A percentile compares a stretch with the other conserved stretches of the same genome.
phyloP scores from a whole-genome alignment of 1,284 basidiomycete species.

The Tremellales sp. region DNA sequence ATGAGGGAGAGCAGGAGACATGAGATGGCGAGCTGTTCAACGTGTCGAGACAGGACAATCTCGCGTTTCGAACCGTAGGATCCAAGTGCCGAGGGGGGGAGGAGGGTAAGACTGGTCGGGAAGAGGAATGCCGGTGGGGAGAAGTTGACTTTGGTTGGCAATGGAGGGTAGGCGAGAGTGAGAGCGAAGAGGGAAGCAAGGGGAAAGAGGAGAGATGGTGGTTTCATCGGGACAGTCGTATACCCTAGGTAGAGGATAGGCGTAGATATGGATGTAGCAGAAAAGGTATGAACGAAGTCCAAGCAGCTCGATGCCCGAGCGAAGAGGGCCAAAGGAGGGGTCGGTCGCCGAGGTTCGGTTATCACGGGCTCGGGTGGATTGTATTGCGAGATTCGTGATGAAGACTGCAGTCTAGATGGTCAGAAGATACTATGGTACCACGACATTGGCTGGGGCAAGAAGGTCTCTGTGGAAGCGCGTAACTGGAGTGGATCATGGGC shows the following conservation, averaged over 20 bases:
- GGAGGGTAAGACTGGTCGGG: constrained; percentile 7
- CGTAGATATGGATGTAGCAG: constrained; percentile 2
- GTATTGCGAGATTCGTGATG: constrained; percentile 1
- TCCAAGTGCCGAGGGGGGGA: constrained; percentile 19
- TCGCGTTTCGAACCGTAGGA: constrained; percentile 39
- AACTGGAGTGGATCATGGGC: too few relatives aligned
- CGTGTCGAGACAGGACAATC: constrained; percentile 28
- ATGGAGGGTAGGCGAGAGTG: constrained; percentile 1
- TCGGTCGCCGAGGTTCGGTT: too few relatives aligned
- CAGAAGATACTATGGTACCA: constrained; percentile 12
- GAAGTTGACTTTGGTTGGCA: not conserved
- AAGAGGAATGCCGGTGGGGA: constrained; percentile 1
- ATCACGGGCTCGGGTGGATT: too few relatives aligned
- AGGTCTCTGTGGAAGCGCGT: too few relatives aligned
- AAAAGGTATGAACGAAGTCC: constrained; percentile 4
- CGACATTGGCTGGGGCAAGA: too few relatives aligned
- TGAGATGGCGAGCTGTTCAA: constrained; percentile 14
- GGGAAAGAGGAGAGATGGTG: too few relatives aligned
- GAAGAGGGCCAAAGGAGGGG: too few relatives aligned
- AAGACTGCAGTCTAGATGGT: not conserved
- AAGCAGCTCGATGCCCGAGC: too few relatives aligned
- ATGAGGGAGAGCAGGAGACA: constrained; percentile 15
- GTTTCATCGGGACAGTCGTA: too few relatives aligned
- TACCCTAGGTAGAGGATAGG: not conserved
- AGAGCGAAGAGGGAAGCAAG: constrained; percentile 4